phyloP scores from a whole-genome alignment of 2,329 filamentous ascomycete species.

The Aspergillus sojae region DNA sequence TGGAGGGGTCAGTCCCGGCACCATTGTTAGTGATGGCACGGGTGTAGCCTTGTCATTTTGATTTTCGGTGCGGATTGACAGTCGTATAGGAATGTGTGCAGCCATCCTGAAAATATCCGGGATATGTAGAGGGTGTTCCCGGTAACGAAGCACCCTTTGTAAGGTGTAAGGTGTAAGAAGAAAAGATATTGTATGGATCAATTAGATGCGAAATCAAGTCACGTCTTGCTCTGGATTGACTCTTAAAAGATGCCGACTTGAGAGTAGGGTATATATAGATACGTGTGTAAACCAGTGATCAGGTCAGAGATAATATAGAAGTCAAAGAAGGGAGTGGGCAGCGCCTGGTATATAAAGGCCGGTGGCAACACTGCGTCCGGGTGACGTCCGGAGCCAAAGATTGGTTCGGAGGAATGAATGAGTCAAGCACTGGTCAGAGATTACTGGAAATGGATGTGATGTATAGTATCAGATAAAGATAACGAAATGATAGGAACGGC shows the following conservation, averaged over 20 bases:
- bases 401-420: constrained; percentile 2
- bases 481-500: constrained; percentile 2
- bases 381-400: neutral
- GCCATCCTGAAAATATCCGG: constrained; percentile 7
- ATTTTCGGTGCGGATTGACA: constrained; percentile 31
- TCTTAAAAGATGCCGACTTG: neutral
- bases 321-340: neutral
- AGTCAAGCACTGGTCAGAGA: neutral
- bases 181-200: neutral
- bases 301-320: neutral
- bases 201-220: neutral
- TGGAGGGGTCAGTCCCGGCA: constrained; percentile 36
- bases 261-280: constrained; percentile 11
- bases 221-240: neutral
- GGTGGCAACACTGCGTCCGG: neutral
- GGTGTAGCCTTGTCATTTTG: constrained; percentile 15
- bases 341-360: neutral
- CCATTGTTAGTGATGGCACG: constrained; percentile 15
- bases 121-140: neutral
- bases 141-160: neutral
- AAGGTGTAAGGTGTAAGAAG: neutral
- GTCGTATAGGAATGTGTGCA: constrained; percentile 23
- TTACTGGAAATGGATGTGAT: neutral
- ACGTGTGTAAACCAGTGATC: neutral
- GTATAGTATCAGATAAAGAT: neutral